These are phyloP conservation scores for Fragilaria crotonensis DNA, from an alignment of 108 stramenopile species.

Conservation along the genomic window DNA sequence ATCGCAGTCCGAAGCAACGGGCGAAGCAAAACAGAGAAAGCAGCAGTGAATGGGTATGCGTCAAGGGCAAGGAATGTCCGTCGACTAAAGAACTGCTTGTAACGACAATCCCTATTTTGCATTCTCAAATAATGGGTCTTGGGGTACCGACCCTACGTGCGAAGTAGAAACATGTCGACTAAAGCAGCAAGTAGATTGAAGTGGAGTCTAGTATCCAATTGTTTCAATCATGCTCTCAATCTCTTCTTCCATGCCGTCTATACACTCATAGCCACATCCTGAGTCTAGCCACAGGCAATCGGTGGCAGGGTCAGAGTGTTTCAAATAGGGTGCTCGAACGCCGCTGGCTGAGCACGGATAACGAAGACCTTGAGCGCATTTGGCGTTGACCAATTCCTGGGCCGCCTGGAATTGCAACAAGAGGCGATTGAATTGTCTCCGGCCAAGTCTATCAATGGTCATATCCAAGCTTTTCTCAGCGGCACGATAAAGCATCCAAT, in stretches of 20 bases:
- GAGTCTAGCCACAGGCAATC: conserved; percentile 4
- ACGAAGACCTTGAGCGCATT: not conserved
- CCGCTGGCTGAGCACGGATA: conserved; percentile 2
- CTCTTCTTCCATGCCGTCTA: not conserved
- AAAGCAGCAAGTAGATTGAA: not conserved
- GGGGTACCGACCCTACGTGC: too few species aligned
- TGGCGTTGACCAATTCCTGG: not conserved
- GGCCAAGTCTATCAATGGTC: conserved; percentile 3
- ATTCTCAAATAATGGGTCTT: too few species aligned
- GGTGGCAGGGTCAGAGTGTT: not conserved
- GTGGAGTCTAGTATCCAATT: not conserved
- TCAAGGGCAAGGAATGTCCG: too few species aligned
- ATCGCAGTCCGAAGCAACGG: too few species aligned
- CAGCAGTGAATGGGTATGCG: too few species aligned
- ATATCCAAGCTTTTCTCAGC: conserved; percentile 6
- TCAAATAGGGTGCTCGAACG: not conserved
- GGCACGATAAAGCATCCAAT: not conserved
- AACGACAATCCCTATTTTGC: too few species aligned
- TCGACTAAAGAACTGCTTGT: too few species aligned
- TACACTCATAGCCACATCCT: not conserved
- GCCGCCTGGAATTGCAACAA: not conserved
- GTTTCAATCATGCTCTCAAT: not conserved
- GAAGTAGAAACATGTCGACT: too few species aligned
- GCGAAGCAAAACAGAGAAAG: too few species aligned
- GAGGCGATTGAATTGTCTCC: not conserved